Conservation (phyloP, 495 filamentous ascomycete genomes). For the Hypoxylon crocopeplum region DNA sequence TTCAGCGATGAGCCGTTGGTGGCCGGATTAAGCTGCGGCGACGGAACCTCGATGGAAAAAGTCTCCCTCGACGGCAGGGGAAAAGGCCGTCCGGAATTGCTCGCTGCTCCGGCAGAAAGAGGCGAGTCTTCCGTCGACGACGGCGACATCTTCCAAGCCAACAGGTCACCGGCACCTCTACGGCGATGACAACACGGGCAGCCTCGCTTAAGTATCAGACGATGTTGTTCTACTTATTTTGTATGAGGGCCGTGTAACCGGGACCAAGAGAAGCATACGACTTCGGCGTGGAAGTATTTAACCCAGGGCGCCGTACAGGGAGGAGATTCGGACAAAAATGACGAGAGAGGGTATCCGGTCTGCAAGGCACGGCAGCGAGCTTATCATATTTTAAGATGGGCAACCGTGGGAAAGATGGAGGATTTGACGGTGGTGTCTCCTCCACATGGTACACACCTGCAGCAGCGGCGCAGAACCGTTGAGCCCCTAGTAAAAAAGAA, state of each 20-base stretch:
- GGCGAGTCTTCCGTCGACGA: conserved; percentile 60
- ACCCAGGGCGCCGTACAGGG: conserved; percentile 24
- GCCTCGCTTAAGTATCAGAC: conserved; percentile 31
- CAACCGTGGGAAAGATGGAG: conserved; percentile 30
- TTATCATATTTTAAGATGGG: conserved; percentile 42
- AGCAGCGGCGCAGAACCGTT: conserved; percentile 38
- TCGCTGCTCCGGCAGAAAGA: conserved; percentile 49
- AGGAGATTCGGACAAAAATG: conserved; percentile 35
- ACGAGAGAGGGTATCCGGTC: conserved; percentile 36
- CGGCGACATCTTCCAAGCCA: conserved; percentile 51
- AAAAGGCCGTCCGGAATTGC: conserved; percentile 49
- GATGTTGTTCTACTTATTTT: conserved; percentile 21
- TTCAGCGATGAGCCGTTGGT: conserved; percentile 55
- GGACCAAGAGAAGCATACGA: conserved; percentile 31
- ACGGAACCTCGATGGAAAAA: conserved; percentile 57
- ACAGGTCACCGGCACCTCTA: conserved; percentile 24
- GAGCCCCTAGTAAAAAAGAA: conserved; percentile 31
- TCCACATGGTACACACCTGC: conserved; percentile 39
- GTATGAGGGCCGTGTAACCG: conserved; percentile 35
- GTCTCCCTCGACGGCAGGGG: conserved; percentile 52
- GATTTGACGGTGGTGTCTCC: conserved; percentile 25
- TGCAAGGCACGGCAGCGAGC: conserved; percentile 45
- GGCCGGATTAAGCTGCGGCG: conserved; percentile 48
- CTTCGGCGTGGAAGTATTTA: conserved; percentile 40
- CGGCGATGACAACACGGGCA: conserved; percentile 16